Evolutionary conservation across 495 filamentous ascomycete genomes (phyloP).

Genomic region (Mycothermus thermophilus): DNA sequence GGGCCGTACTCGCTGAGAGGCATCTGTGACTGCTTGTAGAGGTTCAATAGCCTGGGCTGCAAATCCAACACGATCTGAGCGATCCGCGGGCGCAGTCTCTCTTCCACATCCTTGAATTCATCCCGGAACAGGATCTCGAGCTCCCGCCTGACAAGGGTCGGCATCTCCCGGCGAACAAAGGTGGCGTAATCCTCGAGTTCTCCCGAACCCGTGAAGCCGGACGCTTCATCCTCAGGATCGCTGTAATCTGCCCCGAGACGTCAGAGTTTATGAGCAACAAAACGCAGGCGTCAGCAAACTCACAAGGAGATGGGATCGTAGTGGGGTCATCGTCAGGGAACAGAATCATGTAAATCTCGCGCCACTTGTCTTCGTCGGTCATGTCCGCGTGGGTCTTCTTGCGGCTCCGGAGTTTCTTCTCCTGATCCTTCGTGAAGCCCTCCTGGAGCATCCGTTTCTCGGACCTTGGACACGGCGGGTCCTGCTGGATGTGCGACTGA

Average conservation of each 20-base stretch:
- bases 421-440: conserved; percentile 19
- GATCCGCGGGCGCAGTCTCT: conserved; percentile 11
- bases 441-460: conserved; percentile 11
- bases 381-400: conserved; percentile 26
- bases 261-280: too few species aligned
- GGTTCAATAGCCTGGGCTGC: conserved; percentile 11
- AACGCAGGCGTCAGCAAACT: too few species aligned
- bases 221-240: conserved; percentile 14
- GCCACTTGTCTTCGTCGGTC: conserved; percentile 33
- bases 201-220: conserved; percentile 1
- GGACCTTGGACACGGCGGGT: conserved; percentile 13
- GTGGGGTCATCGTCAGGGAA: conserved; percentile 27
- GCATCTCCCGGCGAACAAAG: conserved; percentile 19
- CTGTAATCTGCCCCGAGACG: conserved; percentile 21
- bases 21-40: conserved; percentile 17
- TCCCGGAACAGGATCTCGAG: conserved; percentile 14
- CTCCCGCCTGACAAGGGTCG: conserved; percentile 16
- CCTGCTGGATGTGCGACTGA: conserved; percentile 13
- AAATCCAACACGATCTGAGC: conserved; percentile 15
- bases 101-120: conserved; percentile 14
- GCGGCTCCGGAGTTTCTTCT: conserved; percentile 23
- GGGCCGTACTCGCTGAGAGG: conserved; percentile 18
- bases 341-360: conserved; percentile 28
- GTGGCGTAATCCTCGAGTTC: conserved; percentile 18
- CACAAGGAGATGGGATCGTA: conserved; percentile 27